Evolutionary conservation across 441 rosid genomes (phyloP), one percentile per base, ranked within the genome.

Genomic region (Populus hybrid): DNA sequence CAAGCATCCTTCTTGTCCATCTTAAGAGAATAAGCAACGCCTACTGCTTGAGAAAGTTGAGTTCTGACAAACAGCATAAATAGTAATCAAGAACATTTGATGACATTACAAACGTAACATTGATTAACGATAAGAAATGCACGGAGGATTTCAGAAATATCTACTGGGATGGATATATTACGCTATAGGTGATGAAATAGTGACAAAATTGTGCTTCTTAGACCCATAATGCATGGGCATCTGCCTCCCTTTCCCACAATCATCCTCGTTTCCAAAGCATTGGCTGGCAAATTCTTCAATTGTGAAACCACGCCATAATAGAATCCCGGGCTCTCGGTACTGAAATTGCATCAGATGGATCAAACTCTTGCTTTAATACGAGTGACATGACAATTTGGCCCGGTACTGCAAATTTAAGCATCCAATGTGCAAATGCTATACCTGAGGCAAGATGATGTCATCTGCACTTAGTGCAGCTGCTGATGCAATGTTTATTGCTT

Each of bases 201-300:
- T 95, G 67, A 91, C 86, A 80, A 90, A 95, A 36, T 93, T 95
- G 82, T 71, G 95, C 89, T 89, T 84, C 69, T 91, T 88, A 69
- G 96, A 93, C 72, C 99, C 99, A 77, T 93, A 95, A 80, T 95
- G 99, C 67, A 85, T 75, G 23, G 98, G 99, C 98, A 93, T 92
- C 87, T 95, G 99, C 83, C 97, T 88, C 77, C 99, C 99, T 88
- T 90, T 95, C 11, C 98, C 91, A 67, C 85, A 73, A 83, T 95
- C 99, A 80, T 77, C 76, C 76, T 80, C 83, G 77, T 95, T 95
- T 36, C 95, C 89, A 28, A 92, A 90, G 74, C 91, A 91, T 75
- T 95, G 98, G 86, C 92, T 88, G 69, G 97, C 96, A 78, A 92
- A 92, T 67, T 95, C 96, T 91, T 92, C 90, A 76, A 91, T 80